These are phyloP conservation scores for Pseudozyma thailandica DNA, from an alignment of 1,284 basidiomycete genomes.

Conservation along the genomic window DNA sequence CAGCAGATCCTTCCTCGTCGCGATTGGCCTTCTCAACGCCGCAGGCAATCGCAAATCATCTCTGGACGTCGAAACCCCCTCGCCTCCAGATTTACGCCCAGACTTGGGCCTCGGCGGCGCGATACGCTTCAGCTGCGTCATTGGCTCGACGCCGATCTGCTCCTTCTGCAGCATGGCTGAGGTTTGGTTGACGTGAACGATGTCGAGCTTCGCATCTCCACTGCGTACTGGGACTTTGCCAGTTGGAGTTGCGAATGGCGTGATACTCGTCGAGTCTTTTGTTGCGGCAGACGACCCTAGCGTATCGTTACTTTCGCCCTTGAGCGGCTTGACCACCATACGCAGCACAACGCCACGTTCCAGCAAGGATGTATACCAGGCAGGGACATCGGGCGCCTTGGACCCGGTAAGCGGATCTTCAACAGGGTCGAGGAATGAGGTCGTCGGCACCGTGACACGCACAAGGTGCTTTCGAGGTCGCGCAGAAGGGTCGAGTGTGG, in stretches of 20 bases:
- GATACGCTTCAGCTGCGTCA: conserved; percentile 39
- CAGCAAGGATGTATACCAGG: conserved; percentile 43
- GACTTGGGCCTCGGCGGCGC: conserved; percentile 28
- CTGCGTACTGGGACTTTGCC: conserved; percentile 43
- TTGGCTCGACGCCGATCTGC: conserved; percentile 41
- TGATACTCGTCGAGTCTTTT: conserved; percentile 13
- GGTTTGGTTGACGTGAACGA: conserved; percentile 61
- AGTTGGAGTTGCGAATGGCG: conserved; percentile 27
- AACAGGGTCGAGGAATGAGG: conserved; percentile 40
- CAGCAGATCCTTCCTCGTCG: conserved; percentile 21
- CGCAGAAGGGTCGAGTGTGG: conserved; percentile 58
- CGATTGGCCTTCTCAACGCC: conserved; percentile 30
- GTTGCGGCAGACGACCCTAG: conserved; percentile 2
- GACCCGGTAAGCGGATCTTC: conserved; percentile 42
- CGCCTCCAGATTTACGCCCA: conserved; percentile 26
- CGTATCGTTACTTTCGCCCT: conserved; percentile 10
- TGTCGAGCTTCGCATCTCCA: conserved; percentile 41
- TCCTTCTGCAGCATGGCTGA: conserved; percentile 63
- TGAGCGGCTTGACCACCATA: conserved; percentile 39
- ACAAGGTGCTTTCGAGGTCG: conserved; percentile 63
- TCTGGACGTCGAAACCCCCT: neutral
- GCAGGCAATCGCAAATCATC: conserved; percentile 32
- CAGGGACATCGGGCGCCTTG: conserved; percentile 42
- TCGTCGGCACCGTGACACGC: conserved; percentile 54
- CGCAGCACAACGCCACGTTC: conserved; percentile 51